phyloP scores from a whole-genome alignment of 306 rosid genomes.

The Neltuma alba region DNA sequence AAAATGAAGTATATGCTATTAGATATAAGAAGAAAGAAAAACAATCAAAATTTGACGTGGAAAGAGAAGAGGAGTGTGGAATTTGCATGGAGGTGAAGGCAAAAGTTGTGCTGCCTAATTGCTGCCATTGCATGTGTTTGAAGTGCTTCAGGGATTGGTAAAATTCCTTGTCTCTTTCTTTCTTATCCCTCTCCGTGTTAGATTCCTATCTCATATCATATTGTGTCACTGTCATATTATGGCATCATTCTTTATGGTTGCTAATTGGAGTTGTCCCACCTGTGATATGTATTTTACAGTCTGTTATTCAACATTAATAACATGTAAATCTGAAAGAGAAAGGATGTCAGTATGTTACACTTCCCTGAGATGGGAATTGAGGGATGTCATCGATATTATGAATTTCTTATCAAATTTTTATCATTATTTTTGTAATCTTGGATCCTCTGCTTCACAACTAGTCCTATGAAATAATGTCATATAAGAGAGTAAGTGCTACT shows the following conservation, averaged over 20 bases:
- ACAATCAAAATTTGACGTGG: slow-evolving; percentile 66
- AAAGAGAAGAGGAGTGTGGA: slow-evolving; percentile 92
- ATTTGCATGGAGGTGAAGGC: slow-evolving; percentile 86
- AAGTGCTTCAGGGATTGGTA: slow-evolving; percentile 86
- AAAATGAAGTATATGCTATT: slow-evolving; percentile 54
- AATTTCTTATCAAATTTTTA: neutral
- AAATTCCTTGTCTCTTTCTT: slow-evolving; percentile 25
- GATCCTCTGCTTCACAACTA: slow-evolving; percentile 12
- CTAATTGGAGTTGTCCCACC: slow-evolving; percentile 1
- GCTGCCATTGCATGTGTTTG: slow-evolving; percentile 80
- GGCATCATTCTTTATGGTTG: slow-evolving; percentile 9
- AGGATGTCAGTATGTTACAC: neutral
- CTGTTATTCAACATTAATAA: slow-evolving; percentile 20
- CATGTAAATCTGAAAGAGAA: neutral
- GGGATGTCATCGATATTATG: neutral
- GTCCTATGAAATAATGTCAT: neutral
- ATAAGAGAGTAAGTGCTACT: neutral
- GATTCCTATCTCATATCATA: slow-evolving; percentile 3
- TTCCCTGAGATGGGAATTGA: slow-evolving; percentile 1
- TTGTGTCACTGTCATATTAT: too few relatives aligned
- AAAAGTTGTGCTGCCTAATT: slow-evolving; percentile 86
- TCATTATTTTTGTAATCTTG: neutral
- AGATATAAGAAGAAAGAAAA: slow-evolving; percentile 63
- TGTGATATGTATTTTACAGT: neutral
- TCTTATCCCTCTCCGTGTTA: slow-evolving; percentile 15